Evolutionary conservation across 2,329 filamentous ascomycete species (phyloP), one percentile per base, ranked within the genome.

Genomic region (Claviceps pazoutovae): DNA sequence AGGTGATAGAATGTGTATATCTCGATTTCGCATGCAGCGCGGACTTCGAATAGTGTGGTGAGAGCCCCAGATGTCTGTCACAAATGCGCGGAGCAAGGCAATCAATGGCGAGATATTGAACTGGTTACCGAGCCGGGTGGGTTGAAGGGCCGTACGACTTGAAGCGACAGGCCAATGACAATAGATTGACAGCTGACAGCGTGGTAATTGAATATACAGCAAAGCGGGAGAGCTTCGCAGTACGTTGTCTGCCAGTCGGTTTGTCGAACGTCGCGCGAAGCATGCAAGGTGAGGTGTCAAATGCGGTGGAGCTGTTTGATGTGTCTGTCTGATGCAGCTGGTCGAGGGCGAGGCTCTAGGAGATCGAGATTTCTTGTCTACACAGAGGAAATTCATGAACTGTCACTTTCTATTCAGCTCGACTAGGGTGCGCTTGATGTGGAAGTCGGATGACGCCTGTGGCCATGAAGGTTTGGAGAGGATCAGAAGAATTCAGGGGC

Each of bases 261-360:
- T 46, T n/a, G 36, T 50, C 38, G 42, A 48, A 48, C 19, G 50
- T 47, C 7, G 52, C 46, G 53, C 50, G 23, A 48, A 49, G 50
- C 49, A 53, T 59, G 57, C 58, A 56, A 54, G 57, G 50, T 58
- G 58, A 59, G 55, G 53, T 59, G 58, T 58, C 58, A 56, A 34
- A 54, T 51, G 51, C 46, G 53, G 57, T 51, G 54, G 52, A 42
- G 34, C 38, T 21, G 19, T 41, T 37, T 38, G 45, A 39, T 51
- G 54, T 42, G 49, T 50, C 46, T 47, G 44, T 43, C 38, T 17
- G 46, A 8, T 48, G 34, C 37, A 8, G 46, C 36, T 48, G 36
- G 19, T 16, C 46, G 23, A 49, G 38, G 17, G 7, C 26, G n/a
- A 30, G 38, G 30, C 30, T 34, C 13, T 5, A 48, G 19, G 36